A percentile compares a stretch with the other conserved stretches of the same genome.
Evolutionary conservation across 306 rosid species (phyloP).

Genomic region (Rosa rugosa): DNA sequence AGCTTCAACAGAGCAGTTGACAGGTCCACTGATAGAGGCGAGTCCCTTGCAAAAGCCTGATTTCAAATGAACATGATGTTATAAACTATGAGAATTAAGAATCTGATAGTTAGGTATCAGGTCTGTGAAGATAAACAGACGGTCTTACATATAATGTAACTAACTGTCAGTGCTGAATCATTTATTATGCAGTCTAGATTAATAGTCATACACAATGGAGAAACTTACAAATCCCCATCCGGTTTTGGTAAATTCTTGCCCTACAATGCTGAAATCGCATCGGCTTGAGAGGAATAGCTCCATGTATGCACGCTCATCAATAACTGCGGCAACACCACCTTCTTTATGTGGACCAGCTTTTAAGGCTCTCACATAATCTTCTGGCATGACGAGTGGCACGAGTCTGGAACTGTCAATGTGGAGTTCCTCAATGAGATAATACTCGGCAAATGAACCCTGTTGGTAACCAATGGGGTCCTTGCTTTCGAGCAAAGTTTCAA

Average conservation of each 20-base stretch:
- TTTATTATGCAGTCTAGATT: neutral
- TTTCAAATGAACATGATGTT: conserved; percentile 12
- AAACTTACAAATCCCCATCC: conserved; percentile 98
- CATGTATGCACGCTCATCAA: conserved; percentile 77
- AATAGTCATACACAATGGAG: conserved; percentile 7
- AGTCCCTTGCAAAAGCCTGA: conserved; percentile 90
- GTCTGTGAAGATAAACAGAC: neutral
- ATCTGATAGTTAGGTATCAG: neutral
- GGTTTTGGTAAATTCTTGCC: conserved; percentile 88
- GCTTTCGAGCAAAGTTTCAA: conserved; percentile 53
- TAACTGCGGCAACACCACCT: conserved; percentile 81
- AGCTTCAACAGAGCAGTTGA: conserved; percentile 80
- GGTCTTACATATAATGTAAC: neutral
- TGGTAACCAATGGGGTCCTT: conserved; percentile 75
- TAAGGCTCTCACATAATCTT: conserved; percentile 61
- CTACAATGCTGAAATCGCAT: conserved; percentile 71
- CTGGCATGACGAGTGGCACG: conserved; percentile 57
- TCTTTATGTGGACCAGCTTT: conserved; percentile 51
- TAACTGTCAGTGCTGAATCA: neutral
- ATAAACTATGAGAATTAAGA: neutral
- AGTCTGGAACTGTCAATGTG: conserved; percentile 67
- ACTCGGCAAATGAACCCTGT: conserved; percentile 62
- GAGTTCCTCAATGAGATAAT: conserved; percentile 60
- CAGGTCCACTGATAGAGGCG: conserved; percentile 82
- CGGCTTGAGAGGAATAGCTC: conserved; percentile 85